Conservation (phyloP, 768 basidiomycete genomes). For the Xerocomellus intermedius region DNA sequence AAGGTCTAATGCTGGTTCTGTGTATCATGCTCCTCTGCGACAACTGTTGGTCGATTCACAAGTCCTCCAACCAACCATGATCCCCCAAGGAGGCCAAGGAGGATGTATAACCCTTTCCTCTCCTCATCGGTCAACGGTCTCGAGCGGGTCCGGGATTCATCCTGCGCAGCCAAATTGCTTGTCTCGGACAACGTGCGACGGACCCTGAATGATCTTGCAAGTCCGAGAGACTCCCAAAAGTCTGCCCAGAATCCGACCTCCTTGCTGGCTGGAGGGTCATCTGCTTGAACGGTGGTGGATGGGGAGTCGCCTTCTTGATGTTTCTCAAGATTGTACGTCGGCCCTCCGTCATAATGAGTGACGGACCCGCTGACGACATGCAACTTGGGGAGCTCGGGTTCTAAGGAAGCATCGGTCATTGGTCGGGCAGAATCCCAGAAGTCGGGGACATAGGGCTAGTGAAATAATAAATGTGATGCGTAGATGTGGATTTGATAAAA, state of each 20-base stretch:
- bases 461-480: background rate
- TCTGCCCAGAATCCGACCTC: slow-evolving; percentile 31
- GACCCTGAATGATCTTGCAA: slow-evolving; percentile 33
- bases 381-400: slow-evolving; percentile 43
- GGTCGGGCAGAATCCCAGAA: slow-evolving; percentile 52
- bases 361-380: slow-evolving; percentile 47
- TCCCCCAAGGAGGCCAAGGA: slow-evolving; percentile 48
- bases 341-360: slow-evolving; percentile 49
- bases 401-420: slow-evolving; percentile 29
- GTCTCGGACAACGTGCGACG: slow-evolving; percentile 17
- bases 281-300: background rate
- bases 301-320: slow-evolving; percentile 7
- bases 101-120: slow-evolving; percentile 44
- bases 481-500: background rate
- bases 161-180: slow-evolving; percentile 10
- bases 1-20: slow-evolving; percentile 15
- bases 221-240: slow-evolving; percentile 37
- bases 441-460: slow-evolving; percentile 59
- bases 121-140: slow-evolving; percentile 44
- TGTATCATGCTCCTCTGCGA: slow-evolving; percentile 11
- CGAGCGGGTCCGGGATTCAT: slow-evolving; percentile 21
- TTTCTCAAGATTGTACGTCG: slow-evolving; percentile 41
- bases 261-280: slow-evolving; percentile 15
- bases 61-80: slow-evolving; percentile 47
- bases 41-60: slow-evolving; percentile 13